These are phyloP conservation scores for Colletotrichum sidae DNA, from an alignment of 2,329 filamentous ascomycete genomes.

Conservation along the genomic window DNA sequence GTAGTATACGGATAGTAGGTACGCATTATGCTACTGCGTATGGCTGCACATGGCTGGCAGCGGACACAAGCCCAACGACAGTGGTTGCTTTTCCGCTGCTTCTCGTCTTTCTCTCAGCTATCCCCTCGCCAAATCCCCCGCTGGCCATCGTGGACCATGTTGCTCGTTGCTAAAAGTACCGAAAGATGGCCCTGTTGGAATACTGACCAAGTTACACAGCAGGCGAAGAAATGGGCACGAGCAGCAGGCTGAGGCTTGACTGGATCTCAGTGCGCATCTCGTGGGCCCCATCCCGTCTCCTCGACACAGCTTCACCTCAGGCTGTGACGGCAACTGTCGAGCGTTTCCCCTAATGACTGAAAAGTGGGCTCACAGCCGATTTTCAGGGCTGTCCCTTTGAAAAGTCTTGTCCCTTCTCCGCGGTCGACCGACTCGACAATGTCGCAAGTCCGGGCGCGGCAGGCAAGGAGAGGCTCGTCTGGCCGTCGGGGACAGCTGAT, in stretches of 20 bases:
- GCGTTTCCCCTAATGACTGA: conserved; percentile 9
- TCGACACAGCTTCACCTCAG: conserved; percentile 10
- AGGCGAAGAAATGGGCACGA: neutral
- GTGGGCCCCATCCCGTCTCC: conserved; percentile 5
- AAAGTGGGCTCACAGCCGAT: conserved; percentile 1
- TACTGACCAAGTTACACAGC: no score
- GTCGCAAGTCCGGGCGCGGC: neutral
- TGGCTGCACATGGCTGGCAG: no score
- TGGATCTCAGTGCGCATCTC: neutral
- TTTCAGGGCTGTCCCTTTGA: conserved; percentile 4
- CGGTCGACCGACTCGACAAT: conserved; percentile 5
- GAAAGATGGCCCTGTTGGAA: no score
- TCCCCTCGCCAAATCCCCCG: neutral
- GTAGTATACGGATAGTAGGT: no score
- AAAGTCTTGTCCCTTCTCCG: conserved; percentile 1
- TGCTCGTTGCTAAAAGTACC: no score
- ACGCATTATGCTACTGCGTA: no score
- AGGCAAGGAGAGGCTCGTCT: conserved; percentile 23
- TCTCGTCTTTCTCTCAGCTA: neutral
- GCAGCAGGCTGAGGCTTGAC: conserved; percentile 3
- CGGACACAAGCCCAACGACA: no score
- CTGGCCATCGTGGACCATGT: no score
- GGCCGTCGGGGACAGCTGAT: conserved; percentile 9
- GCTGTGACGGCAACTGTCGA: conserved; percentile 31
- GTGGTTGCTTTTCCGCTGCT: conserved; percentile 3